Evolutionary conservation across 2,329 filamentous ascomycete species (phyloP).

Genomic region (Fusarium bactridioides): DNA sequence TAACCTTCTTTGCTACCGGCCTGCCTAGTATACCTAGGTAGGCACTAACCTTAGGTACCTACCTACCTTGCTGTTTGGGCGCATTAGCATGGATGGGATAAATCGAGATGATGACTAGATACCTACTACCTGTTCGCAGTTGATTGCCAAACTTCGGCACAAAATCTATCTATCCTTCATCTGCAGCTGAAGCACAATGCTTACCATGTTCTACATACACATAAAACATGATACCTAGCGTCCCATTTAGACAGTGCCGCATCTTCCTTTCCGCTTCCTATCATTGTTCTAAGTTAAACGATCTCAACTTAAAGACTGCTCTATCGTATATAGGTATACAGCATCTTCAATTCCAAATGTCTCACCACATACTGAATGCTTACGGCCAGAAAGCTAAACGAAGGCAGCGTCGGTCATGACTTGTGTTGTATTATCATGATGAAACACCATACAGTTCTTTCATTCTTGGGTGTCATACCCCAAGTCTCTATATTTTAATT

Average conservation of each 20-base stretch:
- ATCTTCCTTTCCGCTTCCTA: background rate
- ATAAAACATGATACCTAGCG: background rate
- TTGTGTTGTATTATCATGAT: background rate
- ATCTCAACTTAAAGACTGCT: background rate
- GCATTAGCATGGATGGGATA: background rate
- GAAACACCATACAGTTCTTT: background rate
- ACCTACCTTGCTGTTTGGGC: background rate
- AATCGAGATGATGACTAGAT: background rate
- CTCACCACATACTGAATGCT: background rate
- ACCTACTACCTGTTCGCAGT: background rate
- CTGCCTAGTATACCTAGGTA: background rate
- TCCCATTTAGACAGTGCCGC: background rate
- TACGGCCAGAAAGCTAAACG: background rate
- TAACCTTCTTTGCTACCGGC: background rate
- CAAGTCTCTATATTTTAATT: background rate
- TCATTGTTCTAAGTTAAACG: background rate
- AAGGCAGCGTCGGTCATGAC: background rate
- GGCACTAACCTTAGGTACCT: background rate
- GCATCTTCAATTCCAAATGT: background rate
- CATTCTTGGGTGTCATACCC: background rate
- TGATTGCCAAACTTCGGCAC: background rate
- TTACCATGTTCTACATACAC: background rate
- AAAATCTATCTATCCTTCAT: background rate
- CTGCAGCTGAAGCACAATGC: background rate
- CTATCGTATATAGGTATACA: background rate